Evolutionary conservation across 2,329 filamentous ascomycete genomes (phyloP).

Genomic region (Cadophora sp.): DNA sequence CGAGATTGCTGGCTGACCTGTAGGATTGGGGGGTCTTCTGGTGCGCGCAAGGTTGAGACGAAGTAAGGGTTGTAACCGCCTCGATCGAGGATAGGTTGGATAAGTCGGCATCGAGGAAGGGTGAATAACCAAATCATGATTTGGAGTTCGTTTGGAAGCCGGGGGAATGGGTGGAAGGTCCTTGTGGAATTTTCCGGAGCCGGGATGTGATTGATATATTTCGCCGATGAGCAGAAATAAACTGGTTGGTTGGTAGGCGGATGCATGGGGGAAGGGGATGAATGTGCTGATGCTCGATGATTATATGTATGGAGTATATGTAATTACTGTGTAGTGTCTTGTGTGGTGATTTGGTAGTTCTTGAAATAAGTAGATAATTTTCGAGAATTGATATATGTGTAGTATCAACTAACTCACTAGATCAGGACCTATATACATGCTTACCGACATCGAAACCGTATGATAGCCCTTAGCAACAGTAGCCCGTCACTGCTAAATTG

Average conservation of each 20-base stretch:
- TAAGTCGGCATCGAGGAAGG: neutral
- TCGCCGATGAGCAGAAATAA: neutral
- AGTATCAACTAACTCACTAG: no score
- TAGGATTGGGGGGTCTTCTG: neutral
- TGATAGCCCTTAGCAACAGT: no score
- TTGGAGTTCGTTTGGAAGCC: neutral
- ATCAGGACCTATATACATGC: no score
- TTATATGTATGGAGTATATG: no score
- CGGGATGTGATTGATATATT: neutral
- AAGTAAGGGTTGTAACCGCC: neutral
- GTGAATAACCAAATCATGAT: neutral
- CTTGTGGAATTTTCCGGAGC: neutral
- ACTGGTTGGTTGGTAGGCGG: neutral
- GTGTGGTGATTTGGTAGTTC: no score
- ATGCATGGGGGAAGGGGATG: no score
- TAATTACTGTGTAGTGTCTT: no score
- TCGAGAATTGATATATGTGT: no score
- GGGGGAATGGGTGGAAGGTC: neutral
- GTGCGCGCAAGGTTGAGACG: neutral
- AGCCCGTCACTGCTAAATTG: no score
- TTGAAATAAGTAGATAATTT: no score
- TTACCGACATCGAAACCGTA: no score
- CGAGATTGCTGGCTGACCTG: neutral
- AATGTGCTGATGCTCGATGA: no score
- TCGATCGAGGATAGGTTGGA: neutral